Evolutionary conservation across 768 basidiomycete genomes (phyloP).

Genomic region (Xanthoconium stramineum): DNA sequence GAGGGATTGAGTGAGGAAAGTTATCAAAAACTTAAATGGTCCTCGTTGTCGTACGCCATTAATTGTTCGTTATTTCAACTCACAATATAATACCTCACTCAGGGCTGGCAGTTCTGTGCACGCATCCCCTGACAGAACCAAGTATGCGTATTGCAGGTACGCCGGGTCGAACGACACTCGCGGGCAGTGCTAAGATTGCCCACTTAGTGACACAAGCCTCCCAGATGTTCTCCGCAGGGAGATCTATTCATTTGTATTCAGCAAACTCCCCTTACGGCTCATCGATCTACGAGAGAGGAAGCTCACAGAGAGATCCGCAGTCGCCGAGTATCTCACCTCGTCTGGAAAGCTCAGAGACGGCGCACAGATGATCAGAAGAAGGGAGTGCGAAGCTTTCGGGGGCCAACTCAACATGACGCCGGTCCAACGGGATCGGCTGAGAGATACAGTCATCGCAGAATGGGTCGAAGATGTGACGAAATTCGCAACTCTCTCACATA

Average conservation of each 20-base stretch:
- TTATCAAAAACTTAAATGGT: neutral
- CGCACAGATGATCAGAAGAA: neutral
- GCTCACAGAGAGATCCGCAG: neutral
- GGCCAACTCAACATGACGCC: neutral
- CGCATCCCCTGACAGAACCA: neutral
- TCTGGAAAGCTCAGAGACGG: neutral
- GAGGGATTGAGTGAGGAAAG: neutral
- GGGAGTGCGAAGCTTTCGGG: neutral
- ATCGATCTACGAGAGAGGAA: neutral
- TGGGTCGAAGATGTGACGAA: neutral
- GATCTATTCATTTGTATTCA: constrained; percentile 1
- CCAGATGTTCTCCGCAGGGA: neutral
- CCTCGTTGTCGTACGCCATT: neutral
- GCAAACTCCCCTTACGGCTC: neutral
- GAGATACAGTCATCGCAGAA: neutral
- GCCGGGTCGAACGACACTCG: neutral
- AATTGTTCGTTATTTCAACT: neutral
- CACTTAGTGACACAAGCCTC: neutral
- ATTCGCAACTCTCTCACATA: neutral
- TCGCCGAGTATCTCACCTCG: neutral
- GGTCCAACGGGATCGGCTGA: neutral
- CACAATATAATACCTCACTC: neutral
- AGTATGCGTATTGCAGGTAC: neutral
- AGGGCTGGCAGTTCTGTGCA: neutral
- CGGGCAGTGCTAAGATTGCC: neutral